phyloP scores from a whole-genome alignment of 2,329 filamentous ascomycete species.

The Aureobasidium pullulans region DNA sequence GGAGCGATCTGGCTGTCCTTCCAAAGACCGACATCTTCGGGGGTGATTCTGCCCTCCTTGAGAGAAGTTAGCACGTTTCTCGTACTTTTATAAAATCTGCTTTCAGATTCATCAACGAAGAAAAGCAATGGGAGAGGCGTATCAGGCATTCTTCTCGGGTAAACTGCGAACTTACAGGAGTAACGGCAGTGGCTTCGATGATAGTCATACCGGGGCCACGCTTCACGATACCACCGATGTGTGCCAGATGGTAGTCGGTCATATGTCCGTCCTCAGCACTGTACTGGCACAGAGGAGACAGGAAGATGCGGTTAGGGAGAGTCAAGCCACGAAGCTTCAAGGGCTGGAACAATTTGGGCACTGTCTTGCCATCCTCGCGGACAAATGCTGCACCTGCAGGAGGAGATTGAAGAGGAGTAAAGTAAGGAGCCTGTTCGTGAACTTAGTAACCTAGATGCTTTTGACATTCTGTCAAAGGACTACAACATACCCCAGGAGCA shows the following conservation, averaged over 20 bases:
- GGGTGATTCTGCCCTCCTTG: conserved; percentile 63
- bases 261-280: conserved; percentile 62
- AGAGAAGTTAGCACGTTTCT: neutral
- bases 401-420: conserved; percentile 40
- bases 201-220: conserved; percentile 68
- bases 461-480: neutral
- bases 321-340: conserved; percentile 52
- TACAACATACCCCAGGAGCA: conserved; percentile 33
- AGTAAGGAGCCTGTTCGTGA: conserved; percentile 34
- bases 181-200: conserved; percentile 71
- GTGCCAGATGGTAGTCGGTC: conserved; percentile 75
- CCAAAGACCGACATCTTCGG: conserved; percentile 75
- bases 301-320: conserved; percentile 60
- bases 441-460: neutral
- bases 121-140: neutral
- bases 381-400: conserved; percentile 40
- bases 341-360: conserved; percentile 54
- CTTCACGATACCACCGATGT: conserved; percentile 70
- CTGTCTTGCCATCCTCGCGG: conserved; percentile 39
- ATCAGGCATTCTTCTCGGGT: neutral
- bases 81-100: no score
- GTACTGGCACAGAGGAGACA: conserved; percentile 59
- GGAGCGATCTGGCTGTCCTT: conserved; percentile 72
- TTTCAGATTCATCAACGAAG: no score
- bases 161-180: conserved; percentile 43